Conservation (phyloP, 2,329 filamentous ascomycete species). For the Sporothrix pseudoabietina region DNA sequence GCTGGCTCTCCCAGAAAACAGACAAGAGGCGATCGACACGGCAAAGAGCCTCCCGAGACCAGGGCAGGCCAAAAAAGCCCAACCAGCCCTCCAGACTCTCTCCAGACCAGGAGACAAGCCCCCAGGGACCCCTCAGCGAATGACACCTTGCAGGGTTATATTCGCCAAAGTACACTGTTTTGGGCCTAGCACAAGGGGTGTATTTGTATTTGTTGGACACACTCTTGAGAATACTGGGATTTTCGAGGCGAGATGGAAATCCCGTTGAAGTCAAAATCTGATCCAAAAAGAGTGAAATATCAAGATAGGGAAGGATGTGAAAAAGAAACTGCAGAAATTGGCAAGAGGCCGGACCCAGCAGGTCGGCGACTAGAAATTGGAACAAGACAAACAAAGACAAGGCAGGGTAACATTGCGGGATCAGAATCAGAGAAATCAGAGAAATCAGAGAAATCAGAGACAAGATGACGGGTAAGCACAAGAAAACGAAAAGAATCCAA, state of each 20-base stretch:
- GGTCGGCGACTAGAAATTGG: slow-evolving; percentile 24
- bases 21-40: slow-evolving; percentile 19
- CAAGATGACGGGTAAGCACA: background rate
- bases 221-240: background rate
- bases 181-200: slow-evolving; percentile 6
- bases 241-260: background rate
- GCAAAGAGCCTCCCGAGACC: slow-evolving; percentile 21
- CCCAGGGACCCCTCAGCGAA: background rate
- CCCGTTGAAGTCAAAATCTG: background rate
- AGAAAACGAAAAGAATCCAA: background rate
- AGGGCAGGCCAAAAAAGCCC: slow-evolving; percentile 8
- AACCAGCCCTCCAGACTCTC: background rate
- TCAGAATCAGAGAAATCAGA: background rate
- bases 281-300: background rate
- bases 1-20: background rate
- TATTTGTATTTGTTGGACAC: background rate
- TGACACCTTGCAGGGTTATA: slow-evolving; percentile 15
- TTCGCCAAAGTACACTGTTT: slow-evolving; percentile 24
- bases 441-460: background rate
- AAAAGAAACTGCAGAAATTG: slow-evolving; percentile 21
- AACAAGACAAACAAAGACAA: slow-evolving; percentile 11
- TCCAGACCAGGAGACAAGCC: no score
- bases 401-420: slow-evolving; percentile 27
- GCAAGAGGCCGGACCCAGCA: slow-evolving; percentile 23
- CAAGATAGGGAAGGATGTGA: background rate